phyloP scores from a whole-genome alignment of 2,329 filamentous ascomycete genomes.

The Elsinoe fawcettii region DNA sequence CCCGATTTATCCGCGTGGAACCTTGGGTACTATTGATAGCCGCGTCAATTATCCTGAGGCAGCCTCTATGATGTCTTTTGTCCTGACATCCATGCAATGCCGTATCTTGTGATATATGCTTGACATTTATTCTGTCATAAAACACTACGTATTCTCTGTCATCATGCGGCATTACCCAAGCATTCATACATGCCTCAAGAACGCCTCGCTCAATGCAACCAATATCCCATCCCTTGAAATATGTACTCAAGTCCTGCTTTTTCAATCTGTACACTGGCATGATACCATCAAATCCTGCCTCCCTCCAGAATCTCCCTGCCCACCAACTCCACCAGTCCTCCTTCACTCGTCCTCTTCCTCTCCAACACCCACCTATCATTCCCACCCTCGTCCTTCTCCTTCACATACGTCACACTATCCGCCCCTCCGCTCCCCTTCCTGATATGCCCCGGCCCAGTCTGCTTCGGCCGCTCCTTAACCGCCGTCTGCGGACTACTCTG shows the following conservation, averaged over 20 bases:
- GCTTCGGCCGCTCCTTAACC: slow-evolving; percentile 18
- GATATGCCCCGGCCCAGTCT: not conserved
- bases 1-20: not conserved
- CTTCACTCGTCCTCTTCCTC: slow-evolving; percentile 56
- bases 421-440: slow-evolving; percentile 40
- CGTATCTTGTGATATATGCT: not conserved
- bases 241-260: not conserved
- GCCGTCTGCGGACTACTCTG: slow-evolving; percentile 20
- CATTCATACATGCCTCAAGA: not conserved
- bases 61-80: too few species aligned
- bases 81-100: too few species aligned
- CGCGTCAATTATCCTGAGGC: slow-evolving; percentile 2
- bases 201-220: slow-evolving; percentile 8
- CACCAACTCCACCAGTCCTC: slow-evolving; percentile 57
- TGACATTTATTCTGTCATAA: not conserved
- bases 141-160: not conserved
- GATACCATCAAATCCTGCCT: slow-evolving; percentile 31
- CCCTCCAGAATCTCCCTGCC: slow-evolving; percentile 58
- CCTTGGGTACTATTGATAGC: not conserved
- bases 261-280: not conserved
- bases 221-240: not conserved
- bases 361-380: slow-evolving; percentile 63
- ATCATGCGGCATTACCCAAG: not conserved
- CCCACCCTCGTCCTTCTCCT: slow-evolving; percentile 53
- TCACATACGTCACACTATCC: slow-evolving; percentile 62